Evolutionary conservation across 257 asterid species (phyloP), one percentile per base, ranked within the genome.

Genomic region (Pogostemon cablin): DNA sequence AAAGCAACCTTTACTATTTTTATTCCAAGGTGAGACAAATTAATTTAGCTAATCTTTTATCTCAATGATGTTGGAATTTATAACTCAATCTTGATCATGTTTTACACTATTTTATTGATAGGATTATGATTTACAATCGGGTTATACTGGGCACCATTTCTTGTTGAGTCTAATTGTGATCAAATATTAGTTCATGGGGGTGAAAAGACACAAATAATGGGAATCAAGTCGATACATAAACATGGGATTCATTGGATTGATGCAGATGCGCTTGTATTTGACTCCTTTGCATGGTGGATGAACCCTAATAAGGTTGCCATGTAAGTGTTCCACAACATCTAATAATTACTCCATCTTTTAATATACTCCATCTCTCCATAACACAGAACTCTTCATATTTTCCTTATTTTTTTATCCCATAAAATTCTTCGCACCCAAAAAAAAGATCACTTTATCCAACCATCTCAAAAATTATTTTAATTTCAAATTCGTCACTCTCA

Each of bases 261-360:
- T 70, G 91, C 96, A 3, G 90, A 89, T 73, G 71, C 87, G 41
- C 90, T 89, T 43, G 70, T 89, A 3, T 85, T 86, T 25, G 79
- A 85, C 69, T 83, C 89, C 7, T 88, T 82, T 72, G 66, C 80
- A 1, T 86, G 96, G 93, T 88, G 96, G 96, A 46, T 83, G 59
- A 63, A 39, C 62, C 76, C 79, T 1, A 66, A 67, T 12, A n/a
- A 77, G 46, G 81, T 82, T n/a, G 50, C 86, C 62, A n/a, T 85
- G 89, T 86, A 73, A 83, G 90, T 66, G 25, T 65, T 2, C 5
- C 38, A 3, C 17, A 4, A 8, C 12, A 46, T 46, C 10, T 46
- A 46, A 46, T 46, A 46, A 8, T 46, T 9, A 46, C 10, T 25
- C 32, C 32, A 25, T 25, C 32, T 25, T 25, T 25, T 25, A 25